phyloP scores from a whole-genome alignment of 139 green algal species.

The Pseudopediastrum boryanum region DNA sequence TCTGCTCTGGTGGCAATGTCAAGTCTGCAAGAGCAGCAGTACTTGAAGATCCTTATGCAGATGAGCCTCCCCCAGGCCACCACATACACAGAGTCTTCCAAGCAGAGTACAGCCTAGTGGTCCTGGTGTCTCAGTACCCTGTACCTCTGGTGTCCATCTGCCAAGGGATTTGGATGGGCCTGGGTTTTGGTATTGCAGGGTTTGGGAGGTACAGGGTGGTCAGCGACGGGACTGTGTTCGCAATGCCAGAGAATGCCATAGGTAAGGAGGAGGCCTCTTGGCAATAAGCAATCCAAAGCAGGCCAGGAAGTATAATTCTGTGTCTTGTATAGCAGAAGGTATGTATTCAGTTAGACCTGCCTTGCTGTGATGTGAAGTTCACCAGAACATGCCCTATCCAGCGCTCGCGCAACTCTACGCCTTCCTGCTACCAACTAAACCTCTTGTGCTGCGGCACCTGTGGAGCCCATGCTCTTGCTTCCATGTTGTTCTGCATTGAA shows the following conservation, averaged over 20 bases:
- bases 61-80: conserved; percentile 9
- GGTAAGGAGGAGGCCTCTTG: neutral
- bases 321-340: too few relatives aligned
- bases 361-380: too few relatives aligned
- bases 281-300: too few relatives aligned
- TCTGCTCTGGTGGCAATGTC: conserved; percentile 36
- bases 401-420: too few relatives aligned
- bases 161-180: conserved; percentile 38
- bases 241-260: conserved; percentile 37
- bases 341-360: too few relatives aligned
- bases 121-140: neutral
- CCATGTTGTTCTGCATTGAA: too few relatives aligned
- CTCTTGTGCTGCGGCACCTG: too few relatives aligned
- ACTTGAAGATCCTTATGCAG: conserved; percentile 9
- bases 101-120: conserved; percentile 28
- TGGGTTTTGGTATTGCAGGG: conserved; percentile 30
- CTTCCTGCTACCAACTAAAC: too few relatives aligned
- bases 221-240: conserved; percentile 25
- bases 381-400: too few relatives aligned
- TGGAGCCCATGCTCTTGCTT: too few relatives aligned
- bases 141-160: conserved; percentile 20
- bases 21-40: conserved; percentile 20
- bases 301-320: too few relatives aligned
- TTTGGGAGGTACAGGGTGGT: conserved; percentile 16
- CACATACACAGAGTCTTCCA: conserved; percentile 29